Percentiles rank a stretch among this genome's conserved stretches.
Conservation (phyloP, 139 green algal genomes). For the Closterium sp. region DNA sequence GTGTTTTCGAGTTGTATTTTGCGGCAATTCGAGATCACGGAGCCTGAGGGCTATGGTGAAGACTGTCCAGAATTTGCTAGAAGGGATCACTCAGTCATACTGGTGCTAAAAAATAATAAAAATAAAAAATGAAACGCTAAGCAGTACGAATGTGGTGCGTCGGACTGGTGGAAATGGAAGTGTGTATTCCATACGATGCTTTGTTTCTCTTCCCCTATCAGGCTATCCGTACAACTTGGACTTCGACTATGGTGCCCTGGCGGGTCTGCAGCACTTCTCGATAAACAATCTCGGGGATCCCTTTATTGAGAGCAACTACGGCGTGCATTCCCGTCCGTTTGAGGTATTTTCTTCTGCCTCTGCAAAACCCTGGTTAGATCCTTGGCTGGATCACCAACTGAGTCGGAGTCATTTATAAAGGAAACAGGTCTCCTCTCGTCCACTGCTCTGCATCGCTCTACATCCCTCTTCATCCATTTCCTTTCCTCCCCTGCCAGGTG, state of each 20-base stretch:
- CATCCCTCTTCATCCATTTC: too few relatives aligned
- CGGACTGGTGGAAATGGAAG: too few relatives aligned
- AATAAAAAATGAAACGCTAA: too few relatives aligned
- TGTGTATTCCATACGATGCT: too few relatives aligned
- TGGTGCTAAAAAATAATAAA: too few relatives aligned
- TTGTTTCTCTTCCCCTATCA: background rate
- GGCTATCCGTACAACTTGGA: slow-evolving; percentile 98
- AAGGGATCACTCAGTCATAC: too few relatives aligned
- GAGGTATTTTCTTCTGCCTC: slow-evolving; percentile 57
- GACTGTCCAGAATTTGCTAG: background rate
- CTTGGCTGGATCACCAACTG: too few relatives aligned
- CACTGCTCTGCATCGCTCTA: background rate
- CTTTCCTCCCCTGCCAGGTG: slow-evolving; percentile 73
- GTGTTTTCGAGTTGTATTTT: too few relatives aligned
- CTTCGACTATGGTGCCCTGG: slow-evolving; percentile 90
- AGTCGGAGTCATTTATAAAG: too few relatives aligned
- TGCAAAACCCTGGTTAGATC: too few relatives aligned
- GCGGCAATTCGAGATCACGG: too few relatives aligned
- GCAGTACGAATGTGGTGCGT: background rate
- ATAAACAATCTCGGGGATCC: slow-evolving; percentile 98
- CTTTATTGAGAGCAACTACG: slow-evolving; percentile 97
- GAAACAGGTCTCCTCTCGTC: background rate
- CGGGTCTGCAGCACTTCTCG: slow-evolving; percentile 67
- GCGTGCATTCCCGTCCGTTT: slow-evolving; percentile 87
- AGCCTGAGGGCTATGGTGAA: too few relatives aligned